phyloP scores from a whole-genome alignment of 2,329 filamentous ascomycete genomes.

The Tolypocladium ovalisporum region DNA sequence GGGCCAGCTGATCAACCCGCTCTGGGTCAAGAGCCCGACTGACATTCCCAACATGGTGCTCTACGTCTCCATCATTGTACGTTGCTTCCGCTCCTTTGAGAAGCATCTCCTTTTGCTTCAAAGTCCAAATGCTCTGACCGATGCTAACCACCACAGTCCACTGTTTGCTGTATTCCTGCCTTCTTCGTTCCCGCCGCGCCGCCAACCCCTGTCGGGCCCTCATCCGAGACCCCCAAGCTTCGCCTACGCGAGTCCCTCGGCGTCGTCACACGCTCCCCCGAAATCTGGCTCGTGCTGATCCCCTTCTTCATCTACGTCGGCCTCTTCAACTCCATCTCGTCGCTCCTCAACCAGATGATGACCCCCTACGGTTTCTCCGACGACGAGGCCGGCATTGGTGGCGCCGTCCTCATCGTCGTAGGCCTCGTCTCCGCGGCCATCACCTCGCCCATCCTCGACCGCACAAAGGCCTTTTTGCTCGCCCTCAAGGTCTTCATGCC shows the following conservation, averaged over 20 bases:
- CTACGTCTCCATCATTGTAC: slow-evolving; percentile 71
- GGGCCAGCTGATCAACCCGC: slow-evolving; percentile 76
- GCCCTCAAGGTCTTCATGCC: slow-evolving; percentile 67
- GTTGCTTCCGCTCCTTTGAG: slow-evolving; percentile 20
- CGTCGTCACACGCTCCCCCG: slow-evolving; percentile 44
- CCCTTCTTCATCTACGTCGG: slow-evolving; percentile 81
- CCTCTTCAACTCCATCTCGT: slow-evolving; percentile 87
- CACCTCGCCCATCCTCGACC: slow-evolving; percentile 71
- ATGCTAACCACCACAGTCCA: slow-evolving; percentile 15
- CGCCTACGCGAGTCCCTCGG: slow-evolving; percentile 37
- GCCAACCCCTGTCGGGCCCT: slow-evolving; percentile 65
- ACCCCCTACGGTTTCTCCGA: slow-evolving; percentile 76
- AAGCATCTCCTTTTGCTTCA: neutral
- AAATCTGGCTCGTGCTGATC: slow-evolving; percentile 71
- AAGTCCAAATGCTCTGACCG: neutral
- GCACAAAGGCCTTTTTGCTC: slow-evolving; percentile 66
- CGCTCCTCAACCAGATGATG: slow-evolving; percentile 83
- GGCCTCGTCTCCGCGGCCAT: slow-evolving; percentile 71
- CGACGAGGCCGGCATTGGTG: slow-evolving; percentile 78
- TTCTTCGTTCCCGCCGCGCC: slow-evolving; percentile 71
- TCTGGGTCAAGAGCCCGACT: slow-evolving; percentile 51
- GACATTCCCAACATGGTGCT: slow-evolving; percentile 76
- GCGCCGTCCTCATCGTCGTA: slow-evolving; percentile 79
- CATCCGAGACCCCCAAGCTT: slow-evolving; percentile 48
- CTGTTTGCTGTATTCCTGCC: slow-evolving; percentile 53